Conservation (phyloP, 2,329 filamentous ascomycete species). For the Camillea tinctor region DNA sequence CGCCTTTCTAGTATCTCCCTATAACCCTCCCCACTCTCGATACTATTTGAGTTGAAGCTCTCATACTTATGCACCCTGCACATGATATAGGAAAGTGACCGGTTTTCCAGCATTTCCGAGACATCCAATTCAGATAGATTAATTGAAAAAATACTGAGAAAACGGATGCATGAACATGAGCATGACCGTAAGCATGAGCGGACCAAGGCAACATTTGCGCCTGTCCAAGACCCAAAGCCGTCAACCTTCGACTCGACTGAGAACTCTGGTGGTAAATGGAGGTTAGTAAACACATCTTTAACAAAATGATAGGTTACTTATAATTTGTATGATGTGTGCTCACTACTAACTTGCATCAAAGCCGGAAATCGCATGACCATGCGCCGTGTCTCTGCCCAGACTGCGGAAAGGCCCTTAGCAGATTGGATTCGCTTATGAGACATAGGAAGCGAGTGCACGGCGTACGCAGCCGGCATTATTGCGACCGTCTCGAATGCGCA, state of each 20-base stretch:
- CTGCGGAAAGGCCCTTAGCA: background rate
- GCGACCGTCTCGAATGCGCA: background rate
- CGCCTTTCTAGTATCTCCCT: too few species aligned
- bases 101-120: background rate
- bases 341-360: background rate
- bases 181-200: background rate
- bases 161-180: background rate
- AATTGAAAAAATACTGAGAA: background rate
- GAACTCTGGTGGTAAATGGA: background rate
- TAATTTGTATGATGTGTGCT: background rate
- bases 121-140: background rate
- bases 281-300: background rate
- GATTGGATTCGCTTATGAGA: background rate
- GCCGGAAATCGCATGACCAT: background rate
- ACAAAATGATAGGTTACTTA: background rate
- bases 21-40: too few species aligned
- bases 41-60: too few species aligned
- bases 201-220: background rate
- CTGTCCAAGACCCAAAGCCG: background rate
- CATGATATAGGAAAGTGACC: background rate
- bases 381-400: background rate
- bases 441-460: background rate
- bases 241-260: background rate
- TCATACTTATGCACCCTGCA: background rate
- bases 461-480: background rate